These are phyloP conservation scores for Pontederia paniculata DNA, from an alignment of 176 grass and related monocot genomes.

Conservation along the genomic window DNA sequence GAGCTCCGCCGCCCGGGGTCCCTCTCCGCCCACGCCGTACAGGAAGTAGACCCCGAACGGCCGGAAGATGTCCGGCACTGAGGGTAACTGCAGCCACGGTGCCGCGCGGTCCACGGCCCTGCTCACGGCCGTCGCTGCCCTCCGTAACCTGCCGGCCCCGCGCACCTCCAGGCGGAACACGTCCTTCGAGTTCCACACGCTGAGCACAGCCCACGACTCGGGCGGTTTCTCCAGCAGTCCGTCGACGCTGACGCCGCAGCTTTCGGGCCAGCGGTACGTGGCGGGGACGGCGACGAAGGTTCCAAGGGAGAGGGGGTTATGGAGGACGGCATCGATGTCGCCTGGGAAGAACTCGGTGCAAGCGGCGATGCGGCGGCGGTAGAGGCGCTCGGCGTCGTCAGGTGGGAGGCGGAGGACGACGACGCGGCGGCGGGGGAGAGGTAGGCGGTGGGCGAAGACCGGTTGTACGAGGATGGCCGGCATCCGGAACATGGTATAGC, in stretches of 20 bases:
- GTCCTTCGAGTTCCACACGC: not conserved
- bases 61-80: not conserved
- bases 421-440: not conserved
- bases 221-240: not conserved
- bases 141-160: not conserved
- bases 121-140: not conserved
- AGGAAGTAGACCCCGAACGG: not conserved
- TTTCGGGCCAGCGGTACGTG: not conserved
- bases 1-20: not conserved
- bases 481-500: not conserved
- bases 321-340: not conserved
- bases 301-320: not conserved
- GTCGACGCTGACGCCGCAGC: not conserved
- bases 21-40: not conserved
- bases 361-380: not conserved
- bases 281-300: not conserved
- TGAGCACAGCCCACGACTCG: not conserved
- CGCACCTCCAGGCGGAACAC: not conserved
- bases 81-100: not conserved
- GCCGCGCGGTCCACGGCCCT: not conserved
- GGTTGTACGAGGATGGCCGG: slow-evolving; percentile 2
- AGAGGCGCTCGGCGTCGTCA: not conserved
- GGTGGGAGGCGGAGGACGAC: not conserved
- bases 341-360: slow-evolving; percentile 5
- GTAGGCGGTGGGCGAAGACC: not conserved